A percentile compares a stretch with the other conserved stretches of the same genome.
Evolutionary conservation across 495 filamentous ascomycete genomes (phyloP).

Genomic region (Annulohypoxylon stygium): DNA sequence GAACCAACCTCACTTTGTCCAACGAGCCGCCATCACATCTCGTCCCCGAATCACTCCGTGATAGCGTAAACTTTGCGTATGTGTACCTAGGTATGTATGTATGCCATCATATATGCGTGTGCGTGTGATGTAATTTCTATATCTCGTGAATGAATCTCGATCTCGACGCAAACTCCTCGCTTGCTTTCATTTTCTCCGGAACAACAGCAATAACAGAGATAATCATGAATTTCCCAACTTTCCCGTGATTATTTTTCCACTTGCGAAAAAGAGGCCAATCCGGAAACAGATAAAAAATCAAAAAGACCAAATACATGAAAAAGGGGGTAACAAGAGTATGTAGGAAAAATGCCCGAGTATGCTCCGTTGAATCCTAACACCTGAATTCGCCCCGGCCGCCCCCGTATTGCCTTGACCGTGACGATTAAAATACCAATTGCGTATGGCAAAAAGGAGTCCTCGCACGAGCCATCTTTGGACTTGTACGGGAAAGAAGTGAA

Average conservation of each 20-base stretch:
- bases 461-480: background rate
- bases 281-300: background rate
- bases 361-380: slow-evolving; percentile 20
- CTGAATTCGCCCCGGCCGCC: slow-evolving; percentile 16
- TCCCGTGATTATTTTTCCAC: too few species aligned
- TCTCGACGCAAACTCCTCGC: too few species aligned
- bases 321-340: background rate
- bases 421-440: slow-evolving; percentile 18
- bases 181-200: too few species aligned
- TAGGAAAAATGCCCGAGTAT: slow-evolving; percentile 23
- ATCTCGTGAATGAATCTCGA: too few species aligned
- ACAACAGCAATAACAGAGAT: too few species aligned
- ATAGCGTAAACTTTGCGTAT: background rate
- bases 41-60: slow-evolving; percentile 11
- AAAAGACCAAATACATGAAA: background rate
- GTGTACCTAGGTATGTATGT: background rate
- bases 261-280: too few species aligned
- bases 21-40: background rate
- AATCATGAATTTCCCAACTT: too few species aligned
- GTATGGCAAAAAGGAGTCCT: slow-evolving; percentile 9
- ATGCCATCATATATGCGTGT: slow-evolving; percentile 20
- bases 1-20: slow-evolving; percentile 30
- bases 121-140: slow-evolving; percentile 13
- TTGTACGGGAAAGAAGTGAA: slow-evolving; percentile 11
- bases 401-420: slow-evolving; percentile 27